These are phyloP conservation scores for Mycena amicta DNA, from an alignment of 768 basidiomycete species.

Conservation along the genomic window DNA sequence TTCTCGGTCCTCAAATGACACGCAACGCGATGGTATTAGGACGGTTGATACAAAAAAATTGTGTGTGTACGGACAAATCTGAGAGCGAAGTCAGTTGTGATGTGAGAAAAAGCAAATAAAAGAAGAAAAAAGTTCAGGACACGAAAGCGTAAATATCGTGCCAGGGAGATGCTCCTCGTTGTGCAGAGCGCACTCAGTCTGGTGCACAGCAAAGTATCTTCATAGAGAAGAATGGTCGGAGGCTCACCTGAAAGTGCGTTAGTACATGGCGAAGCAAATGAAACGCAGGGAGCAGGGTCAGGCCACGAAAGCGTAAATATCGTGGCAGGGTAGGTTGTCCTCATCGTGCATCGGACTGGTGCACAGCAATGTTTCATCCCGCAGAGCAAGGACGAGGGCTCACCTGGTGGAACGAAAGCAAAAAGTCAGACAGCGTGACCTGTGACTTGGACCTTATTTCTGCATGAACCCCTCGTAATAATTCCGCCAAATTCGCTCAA, in stretches of 20 bases:
- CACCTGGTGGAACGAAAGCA: constrained; percentile 4
- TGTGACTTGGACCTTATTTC: constrained; percentile 17
- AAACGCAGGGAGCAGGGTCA: constrained; percentile 7
- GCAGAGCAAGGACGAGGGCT: neutral
- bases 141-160: constrained; percentile 52
- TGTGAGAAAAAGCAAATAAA: neutral
- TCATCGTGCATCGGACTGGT: neutral
- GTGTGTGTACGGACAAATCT: neutral
- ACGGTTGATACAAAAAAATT: neutral
- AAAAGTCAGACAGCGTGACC: neutral
- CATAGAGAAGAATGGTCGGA: constrained; percentile 25
- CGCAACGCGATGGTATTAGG: neutral
- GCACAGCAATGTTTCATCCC: neutral
- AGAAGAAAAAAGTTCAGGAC: constrained; percentile 47
- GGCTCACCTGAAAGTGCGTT: constrained; percentile 25
- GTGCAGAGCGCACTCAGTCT: constrained; percentile 52
- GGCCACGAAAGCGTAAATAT: constrained; percentile 17
- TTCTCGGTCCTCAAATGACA: constrained; percentile 35
- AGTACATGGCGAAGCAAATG: constrained; percentile 3
- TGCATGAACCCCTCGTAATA: neutral
- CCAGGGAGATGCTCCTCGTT: constrained; percentile 51
- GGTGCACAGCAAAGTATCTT: constrained; percentile 63
- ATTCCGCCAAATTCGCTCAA: constrained; percentile 5
- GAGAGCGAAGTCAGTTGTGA: neutral
- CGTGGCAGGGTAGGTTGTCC: neutral